Evolutionary conservation across 257 asterid species (phyloP), one percentile per base, ranked within the genome.

Genomic region (Solanum appendiculatum): DNA sequence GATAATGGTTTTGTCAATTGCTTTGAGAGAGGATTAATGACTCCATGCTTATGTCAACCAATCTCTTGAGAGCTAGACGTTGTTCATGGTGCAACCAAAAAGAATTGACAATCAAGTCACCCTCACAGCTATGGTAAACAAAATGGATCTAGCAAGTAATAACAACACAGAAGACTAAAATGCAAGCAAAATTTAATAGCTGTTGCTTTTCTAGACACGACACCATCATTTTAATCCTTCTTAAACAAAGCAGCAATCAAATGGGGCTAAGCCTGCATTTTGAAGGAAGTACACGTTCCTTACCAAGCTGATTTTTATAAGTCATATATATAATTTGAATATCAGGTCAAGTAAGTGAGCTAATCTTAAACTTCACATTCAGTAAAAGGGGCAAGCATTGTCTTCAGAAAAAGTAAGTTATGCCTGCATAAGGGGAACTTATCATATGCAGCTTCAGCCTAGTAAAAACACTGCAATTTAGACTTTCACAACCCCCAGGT

Each of bases 181-280:
- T 13, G 23, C 58, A n/a, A 77, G 21, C 31, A 68, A 12, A n/a
- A 75, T 39, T 20, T 14, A n/a, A 40, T n/a, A 93, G 98, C 96
- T 97, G 97, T 87, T 95, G 99, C 93, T 95, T 97, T 91, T 94
- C 97, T 58, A 97, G 95, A 42, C 99, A 97, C 68, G 93, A 89
- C 25, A 94, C 95, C 99, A 95, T 95, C 48, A 98, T 95, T 91
- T 95, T 94, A 87, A 94, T 93, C 90, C 98, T 98, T 92, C 98
- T 91, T 91, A 97, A 90, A 91, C 98, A 94, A n/a, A 97, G 94
- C 99, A 97, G 86, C 99, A 97, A 91, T 95, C 98, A 68, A 97
- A 97, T 83, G 99, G 98, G 86, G 98, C 96, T 91, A 95, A 92
- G 39, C 98, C 98, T 9, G 99, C 97, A 81, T 96, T 96, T 89